phyloP scores from a whole-genome alignment of 2,329 filamentous ascomycete species.

The Graphilbum sp. region DNA sequence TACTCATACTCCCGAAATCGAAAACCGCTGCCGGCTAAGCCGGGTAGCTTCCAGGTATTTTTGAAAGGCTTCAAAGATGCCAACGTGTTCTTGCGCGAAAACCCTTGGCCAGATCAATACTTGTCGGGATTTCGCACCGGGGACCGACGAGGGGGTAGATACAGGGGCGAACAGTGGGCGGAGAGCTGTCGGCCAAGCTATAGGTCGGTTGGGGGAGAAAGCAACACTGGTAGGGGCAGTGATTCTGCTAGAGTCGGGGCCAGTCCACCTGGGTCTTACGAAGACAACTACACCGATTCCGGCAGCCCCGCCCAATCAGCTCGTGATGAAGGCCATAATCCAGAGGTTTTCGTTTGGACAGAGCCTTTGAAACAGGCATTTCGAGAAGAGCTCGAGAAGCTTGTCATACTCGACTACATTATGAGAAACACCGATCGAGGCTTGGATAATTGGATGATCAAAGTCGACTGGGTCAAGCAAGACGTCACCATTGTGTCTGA shows the following conservation, averaged over 20 bases:
- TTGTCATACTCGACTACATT: conserved; percentile 95
- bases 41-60: conserved; percentile 94
- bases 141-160: conserved; percentile 34
- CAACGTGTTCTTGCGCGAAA: conserved; percentile 83
- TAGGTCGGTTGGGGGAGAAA: conserved; percentile 29
- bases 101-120: conserved; percentile 93
- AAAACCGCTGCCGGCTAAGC: conserved; percentile 74
- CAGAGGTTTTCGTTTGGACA: conserved; percentile 65
- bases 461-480: conserved; percentile 72
- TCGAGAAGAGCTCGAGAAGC: conserved; percentile 85
- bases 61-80: conserved; percentile 94
- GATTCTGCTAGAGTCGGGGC: background rate
- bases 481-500: conserved; percentile 77
- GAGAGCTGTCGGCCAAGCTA: conserved; percentile 59
- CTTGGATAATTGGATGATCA: conserved; percentile 99
- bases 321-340: conserved; percentile 15
- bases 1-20: conserved; percentile 75
- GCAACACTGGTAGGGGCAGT: conserved; percentile 32
- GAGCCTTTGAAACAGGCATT: conserved; percentile 79
- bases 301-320: conserved; percentile 8
- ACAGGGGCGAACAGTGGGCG: conserved; percentile 40
- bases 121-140: conserved; percentile 48
- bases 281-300: conserved; percentile 13
- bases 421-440: conserved; percentile 98
- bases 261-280: conserved; percentile 1